Evolutionary conservation across 192 early-diverging fungal genomes (phyloP).

Genomic region (Coemansia sp.): DNA sequence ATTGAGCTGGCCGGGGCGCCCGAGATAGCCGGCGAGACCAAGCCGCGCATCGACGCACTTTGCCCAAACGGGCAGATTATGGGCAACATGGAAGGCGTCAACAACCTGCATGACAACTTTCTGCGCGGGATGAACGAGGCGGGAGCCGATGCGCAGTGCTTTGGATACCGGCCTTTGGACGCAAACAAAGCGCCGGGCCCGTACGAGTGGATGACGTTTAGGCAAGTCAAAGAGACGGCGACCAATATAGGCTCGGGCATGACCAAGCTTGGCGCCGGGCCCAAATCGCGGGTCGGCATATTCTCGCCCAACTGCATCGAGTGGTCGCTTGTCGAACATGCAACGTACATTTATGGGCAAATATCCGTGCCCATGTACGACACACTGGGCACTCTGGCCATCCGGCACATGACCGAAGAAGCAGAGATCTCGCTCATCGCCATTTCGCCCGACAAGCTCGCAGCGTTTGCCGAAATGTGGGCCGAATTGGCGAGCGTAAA

Average conservation of each 20-base stretch:
- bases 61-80: conserved; percentile 27
- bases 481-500: conserved; percentile 57
- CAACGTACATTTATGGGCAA: conserved; percentile 63
- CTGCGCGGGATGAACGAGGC: conserved; percentile 40
- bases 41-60: conserved; percentile 44
- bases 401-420: conserved; percentile 83
- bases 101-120: conserved; percentile 54
- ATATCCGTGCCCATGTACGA: conserved; percentile 83
- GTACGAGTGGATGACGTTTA: conserved; percentile 79
- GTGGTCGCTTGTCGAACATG: conserved; percentile 48
- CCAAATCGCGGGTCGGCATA: conserved; percentile 61
- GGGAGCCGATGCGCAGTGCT: conserved; percentile 30
- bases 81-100: conserved; percentile 36
- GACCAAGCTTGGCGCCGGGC: conserved; percentile 68
- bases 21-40: conserved; percentile 34
- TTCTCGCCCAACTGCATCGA: conserved; percentile 65
- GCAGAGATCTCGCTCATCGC: conserved; percentile 74
- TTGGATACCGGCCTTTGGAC: conserved; percentile 42
- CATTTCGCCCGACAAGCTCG: conserved; percentile 64
- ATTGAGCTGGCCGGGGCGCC: conserved; percentile 41
- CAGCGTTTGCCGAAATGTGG: conserved; percentile 35
- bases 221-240: conserved; percentile 63
- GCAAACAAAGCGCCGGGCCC: conserved; percentile 58
- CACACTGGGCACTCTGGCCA: conserved; percentile 81
- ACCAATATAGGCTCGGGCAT: conserved; percentile 73